Evolutionary conservation across 768 basidiomycete species (phyloP), one percentile per base, ranked within the genome.

Genomic region (Podaxis sp.): DNA sequence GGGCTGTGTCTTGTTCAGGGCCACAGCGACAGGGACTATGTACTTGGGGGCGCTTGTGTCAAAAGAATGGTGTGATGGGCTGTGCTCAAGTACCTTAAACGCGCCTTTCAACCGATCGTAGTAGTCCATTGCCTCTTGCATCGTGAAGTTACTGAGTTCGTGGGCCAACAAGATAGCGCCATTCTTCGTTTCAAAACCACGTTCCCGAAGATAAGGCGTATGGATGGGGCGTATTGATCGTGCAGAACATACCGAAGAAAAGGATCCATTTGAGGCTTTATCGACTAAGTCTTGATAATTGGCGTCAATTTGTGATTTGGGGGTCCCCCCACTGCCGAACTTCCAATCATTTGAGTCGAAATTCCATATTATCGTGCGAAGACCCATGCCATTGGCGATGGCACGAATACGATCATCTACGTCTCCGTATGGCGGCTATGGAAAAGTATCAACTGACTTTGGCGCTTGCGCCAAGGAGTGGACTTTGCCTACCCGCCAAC

Each of bases 331-430:
- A 1, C 77, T 77, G 4, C 84, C 82, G 25, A 80, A 83, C 69
- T 85, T 81, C 90, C 90, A 93, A 72, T 94, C 91, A 41, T 80
- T 76, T n/a, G 86, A 82, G 67, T 89, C 86, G 63, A 81, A 85
- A 66, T 78, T 71, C 92, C 93, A 94, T 55, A 93, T 77, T 69
- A 94, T 79, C 2, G 90, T 90, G 12, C 81, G 82, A 15, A 93
- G 75, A 40, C 85, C 86, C 66, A 93, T 84, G 8, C 80, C 85
- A 24, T 85, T 70, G 2, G 88, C 85, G 61, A 94, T 88, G 38
- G 83, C 77, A 37, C 93, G 84, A 47, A 93, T 85, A 56, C 92
- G 89, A 73, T 89, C 87, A 47, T 94, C 92, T 19, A 88, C 76
- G 63, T 89, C 87, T 51, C 87, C 88, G 64, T 76, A 88, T 0